A percentile compares a stretch with the other conserved stretches of the same genome.
phyloP scores from a whole-genome alignment of 345 rosid genomes.

The Salix viminalis region DNA sequence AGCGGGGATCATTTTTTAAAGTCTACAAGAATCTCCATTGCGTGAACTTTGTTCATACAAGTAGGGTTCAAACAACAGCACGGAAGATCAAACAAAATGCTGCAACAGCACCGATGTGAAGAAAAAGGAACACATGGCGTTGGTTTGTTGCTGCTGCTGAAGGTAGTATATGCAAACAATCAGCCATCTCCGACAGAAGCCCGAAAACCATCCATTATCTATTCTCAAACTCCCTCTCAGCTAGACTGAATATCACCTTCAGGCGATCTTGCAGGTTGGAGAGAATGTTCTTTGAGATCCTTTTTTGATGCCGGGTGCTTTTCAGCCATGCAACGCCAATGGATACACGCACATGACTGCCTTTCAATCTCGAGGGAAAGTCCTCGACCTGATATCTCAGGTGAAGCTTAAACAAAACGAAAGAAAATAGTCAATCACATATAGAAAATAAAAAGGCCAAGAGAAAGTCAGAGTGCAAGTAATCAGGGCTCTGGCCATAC shows the following conservation, averaged over 20 bases:
- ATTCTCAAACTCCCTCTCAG: constrained; percentile 66
- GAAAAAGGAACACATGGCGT: neutral
- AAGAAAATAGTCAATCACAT: neutral
- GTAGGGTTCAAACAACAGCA: neutral
- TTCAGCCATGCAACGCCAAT: constrained; percentile 90
- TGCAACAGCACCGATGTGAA: neutral
- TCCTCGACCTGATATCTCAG: constrained; percentile 81
- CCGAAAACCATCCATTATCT: constrained; percentile 26
- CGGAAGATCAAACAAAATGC: neutral
- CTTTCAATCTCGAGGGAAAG: constrained; percentile 44
- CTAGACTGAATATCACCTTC: constrained; percentile 51
- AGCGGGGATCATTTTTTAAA: neutral
- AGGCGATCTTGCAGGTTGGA: constrained; percentile 62
- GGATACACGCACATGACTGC: constrained; percentile 53
- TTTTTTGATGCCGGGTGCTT: constrained; percentile 75
- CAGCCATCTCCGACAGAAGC: neutral
- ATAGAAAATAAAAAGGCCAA: neutral
- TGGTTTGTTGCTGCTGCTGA: neutral
- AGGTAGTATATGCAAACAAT: neutral
- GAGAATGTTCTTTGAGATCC: constrained; percentile 66
- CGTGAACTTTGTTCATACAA: neutral
- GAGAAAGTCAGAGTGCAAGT: neutral
- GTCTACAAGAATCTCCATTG: neutral
- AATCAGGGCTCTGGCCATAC: constrained; percentile 32
- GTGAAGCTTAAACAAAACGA: constrained; percentile 55